Evolutionary conservation across 2,329 filamentous ascomycete genomes (phyloP).

Genomic region (Domatiomyces globalis): DNA sequence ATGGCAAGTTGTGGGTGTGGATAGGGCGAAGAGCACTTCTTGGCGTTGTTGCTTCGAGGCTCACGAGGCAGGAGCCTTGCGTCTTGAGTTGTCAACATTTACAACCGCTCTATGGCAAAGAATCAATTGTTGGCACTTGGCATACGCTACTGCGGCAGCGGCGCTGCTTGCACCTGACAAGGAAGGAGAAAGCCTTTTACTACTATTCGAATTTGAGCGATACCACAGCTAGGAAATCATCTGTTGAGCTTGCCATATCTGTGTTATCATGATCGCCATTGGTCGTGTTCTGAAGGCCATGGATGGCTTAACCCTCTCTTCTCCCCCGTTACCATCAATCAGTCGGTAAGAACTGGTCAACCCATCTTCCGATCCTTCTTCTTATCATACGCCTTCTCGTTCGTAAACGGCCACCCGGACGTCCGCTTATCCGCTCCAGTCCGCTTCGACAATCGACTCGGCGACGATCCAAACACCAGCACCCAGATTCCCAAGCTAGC

Average conservation of each 20-base stretch:
- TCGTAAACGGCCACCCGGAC: constrained; percentile 51
- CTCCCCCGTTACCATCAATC: neutral
- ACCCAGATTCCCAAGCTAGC: constrained; percentile 53
- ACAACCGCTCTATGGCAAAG: neutral
- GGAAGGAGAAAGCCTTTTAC: neutral
- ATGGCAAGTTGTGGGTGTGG: neutral
- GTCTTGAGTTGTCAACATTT: neutral
- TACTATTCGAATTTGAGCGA: neutral
- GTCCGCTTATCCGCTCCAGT: constrained; percentile 55
- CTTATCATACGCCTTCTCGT: constrained; percentile 42
- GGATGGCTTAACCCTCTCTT: neutral
- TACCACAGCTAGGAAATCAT: neutral
- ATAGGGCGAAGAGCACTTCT: neutral
- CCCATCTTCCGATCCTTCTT: constrained; percentile 28
- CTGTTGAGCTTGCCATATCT: neutral
- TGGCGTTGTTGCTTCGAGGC: neutral
- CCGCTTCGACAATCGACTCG: constrained; percentile 45
- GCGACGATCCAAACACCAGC: constrained; percentile 42
- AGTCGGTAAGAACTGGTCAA: constrained; percentile 2
- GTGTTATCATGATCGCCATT: neutral
- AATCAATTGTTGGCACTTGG: neutral
- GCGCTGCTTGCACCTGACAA: neutral
- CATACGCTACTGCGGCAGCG: neutral
- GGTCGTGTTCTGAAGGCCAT: neutral
- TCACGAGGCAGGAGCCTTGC: neutral